phyloP scores from a whole-genome alignment of 2,329 filamentous ascomycete species.

The Colletotrichum falcatum region DNA sequence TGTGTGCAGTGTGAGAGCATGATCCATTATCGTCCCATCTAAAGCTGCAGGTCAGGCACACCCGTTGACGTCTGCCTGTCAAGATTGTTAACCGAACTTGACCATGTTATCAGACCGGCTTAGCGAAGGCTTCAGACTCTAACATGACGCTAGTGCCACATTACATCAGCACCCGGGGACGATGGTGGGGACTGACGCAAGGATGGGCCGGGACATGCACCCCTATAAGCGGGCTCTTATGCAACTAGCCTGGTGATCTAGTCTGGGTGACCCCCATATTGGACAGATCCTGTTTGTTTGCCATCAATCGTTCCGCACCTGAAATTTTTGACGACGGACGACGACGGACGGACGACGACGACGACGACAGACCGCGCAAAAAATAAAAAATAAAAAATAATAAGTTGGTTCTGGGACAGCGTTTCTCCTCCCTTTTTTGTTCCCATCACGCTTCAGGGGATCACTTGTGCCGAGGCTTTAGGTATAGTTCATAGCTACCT shows the following conservation, averaged over 20 bases:
- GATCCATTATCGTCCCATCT: conserved; percentile 37
- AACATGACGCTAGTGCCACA: conserved; percentile 27
- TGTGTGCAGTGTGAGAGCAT: conserved; percentile 36
- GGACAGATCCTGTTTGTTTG: conserved; percentile 38
- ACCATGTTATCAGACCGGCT: neutral
- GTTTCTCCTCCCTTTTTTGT: neutral
- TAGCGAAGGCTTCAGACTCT: conserved; percentile 24
- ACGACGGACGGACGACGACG: conserved; percentile 9
- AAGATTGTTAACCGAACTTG: conserved; percentile 23
- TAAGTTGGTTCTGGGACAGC: conserved; percentile 2
- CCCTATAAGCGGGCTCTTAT: conserved; percentile 40
- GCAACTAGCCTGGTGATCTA: conserved; percentile 40
- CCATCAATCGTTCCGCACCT: conserved; percentile 23
- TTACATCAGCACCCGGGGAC: conserved; percentile 36
- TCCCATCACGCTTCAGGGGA: neutral
- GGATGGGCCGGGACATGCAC: conserved; percentile 32
- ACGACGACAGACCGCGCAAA: neutral
- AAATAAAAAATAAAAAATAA: neutral
- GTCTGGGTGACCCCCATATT: conserved; percentile 30
- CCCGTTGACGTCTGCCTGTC: conserved; percentile 28
- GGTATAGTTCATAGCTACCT: neutral
- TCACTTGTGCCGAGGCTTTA: conserved; percentile 18
- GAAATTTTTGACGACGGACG: conserved; percentile 27
- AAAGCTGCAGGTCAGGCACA: conserved; percentile 31
- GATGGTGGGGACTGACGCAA: conserved; percentile 9